Evolutionary conservation across 1,139 yeast species (phyloP).

Genomic region (Pichia inconspicua): DNA sequence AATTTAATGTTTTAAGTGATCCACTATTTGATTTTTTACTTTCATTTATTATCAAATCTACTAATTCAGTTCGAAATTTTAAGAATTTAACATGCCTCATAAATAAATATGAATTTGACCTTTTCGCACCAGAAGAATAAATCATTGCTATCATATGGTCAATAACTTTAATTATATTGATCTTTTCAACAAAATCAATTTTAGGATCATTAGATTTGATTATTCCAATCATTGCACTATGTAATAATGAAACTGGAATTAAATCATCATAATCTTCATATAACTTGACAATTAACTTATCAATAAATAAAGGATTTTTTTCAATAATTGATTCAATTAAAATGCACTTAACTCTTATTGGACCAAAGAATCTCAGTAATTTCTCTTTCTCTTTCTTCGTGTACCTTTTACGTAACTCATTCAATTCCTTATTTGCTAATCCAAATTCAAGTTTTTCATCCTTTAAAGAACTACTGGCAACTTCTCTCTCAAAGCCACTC

Average conservation of each 20-base stretch:
- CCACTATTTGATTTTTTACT: slow-evolving; percentile 16
- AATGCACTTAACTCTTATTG: slow-evolving; percentile 16
- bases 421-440: background rate
- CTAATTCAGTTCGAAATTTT: slow-evolving; percentile 12
- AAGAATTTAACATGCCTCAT: slow-evolving; percentile 13
- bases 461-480: background rate
- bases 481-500: background rate
- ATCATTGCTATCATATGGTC: slow-evolving; percentile 19
- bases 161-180: slow-evolving; percentile 16
- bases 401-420: slow-evolving; percentile 7
- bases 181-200: slow-evolving; percentile 15
- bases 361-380: slow-evolving; percentile 11
- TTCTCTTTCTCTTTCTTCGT: slow-evolving; percentile 11
- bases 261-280: slow-evolving; percentile 18
- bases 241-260: slow-evolving; percentile 20
- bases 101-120: slow-evolving; percentile 11
- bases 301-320: slow-evolving; percentile 12
- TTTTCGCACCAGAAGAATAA: slow-evolving; percentile 8
- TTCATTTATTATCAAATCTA: slow-evolving; percentile 18
- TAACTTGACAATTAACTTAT: slow-evolving; percentile 12
- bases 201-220: slow-evolving; percentile 9
- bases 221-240: slow-evolving; percentile 20
- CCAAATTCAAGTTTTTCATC: too few species aligned
- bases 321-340: slow-evolving; percentile 15
- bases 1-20: slow-evolving; percentile 17